Percentiles rank a stretch among this genome's conserved stretches.
phyloP scores from a whole-genome alignment of 352 stramenopile genomes.

The Aphanomyces invadans region DNA sequence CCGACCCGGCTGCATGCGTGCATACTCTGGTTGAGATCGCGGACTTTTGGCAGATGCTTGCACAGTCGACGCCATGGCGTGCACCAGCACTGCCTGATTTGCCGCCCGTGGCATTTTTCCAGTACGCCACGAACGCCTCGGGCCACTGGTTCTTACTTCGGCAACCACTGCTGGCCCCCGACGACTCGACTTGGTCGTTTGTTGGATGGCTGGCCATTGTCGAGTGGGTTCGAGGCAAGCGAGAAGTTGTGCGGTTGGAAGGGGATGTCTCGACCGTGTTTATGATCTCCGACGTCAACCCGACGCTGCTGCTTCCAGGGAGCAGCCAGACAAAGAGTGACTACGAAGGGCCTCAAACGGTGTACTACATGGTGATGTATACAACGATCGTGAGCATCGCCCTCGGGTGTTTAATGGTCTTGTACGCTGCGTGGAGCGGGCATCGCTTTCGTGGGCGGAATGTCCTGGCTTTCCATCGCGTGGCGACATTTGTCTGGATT shows the following conservation, averaged over 20 bases:
- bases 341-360: not conserved
- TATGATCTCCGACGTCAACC: not conserved
- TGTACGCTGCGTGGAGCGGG: not conserved
- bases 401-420: not conserved
- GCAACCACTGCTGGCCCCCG: not conserved
- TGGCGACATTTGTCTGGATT: not conserved
- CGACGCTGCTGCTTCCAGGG: not conserved
- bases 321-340: not conserved
- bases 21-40: no score
- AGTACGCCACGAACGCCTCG: not conserved
- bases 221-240: not conserved
- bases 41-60: no score
- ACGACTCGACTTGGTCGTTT: conserved; percentile 2
- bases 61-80: not conserved
- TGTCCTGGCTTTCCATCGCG: conserved; percentile 9
- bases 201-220: conserved; percentile 2
- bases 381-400: not conserved
- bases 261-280: conserved; percentile 2
- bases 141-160: not conserved
- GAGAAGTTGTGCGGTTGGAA: conserved; percentile 14
- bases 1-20: no score
- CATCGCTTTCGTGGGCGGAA: not conserved
- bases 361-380: conserved; percentile 11
- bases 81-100: not conserved
- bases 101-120: not conserved